Evolutionary conservation across 2,329 filamentous ascomycete genomes (phyloP).

Genomic region (Ophiostoma sp.): DNA sequence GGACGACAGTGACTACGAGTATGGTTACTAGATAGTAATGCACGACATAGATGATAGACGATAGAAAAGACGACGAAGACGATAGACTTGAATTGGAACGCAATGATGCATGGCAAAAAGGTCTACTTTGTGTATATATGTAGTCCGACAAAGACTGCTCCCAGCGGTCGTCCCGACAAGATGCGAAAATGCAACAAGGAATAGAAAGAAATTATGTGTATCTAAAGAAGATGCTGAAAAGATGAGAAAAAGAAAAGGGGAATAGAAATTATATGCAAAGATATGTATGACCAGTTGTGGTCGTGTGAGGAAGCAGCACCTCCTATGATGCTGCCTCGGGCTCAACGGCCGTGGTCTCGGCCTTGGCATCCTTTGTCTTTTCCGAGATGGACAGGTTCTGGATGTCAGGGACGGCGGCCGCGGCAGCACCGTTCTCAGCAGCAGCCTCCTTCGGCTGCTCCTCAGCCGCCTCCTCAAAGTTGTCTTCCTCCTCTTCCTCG

Average conservation of each 20-base stretch:
- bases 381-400: constrained; percentile 26
- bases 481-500: constrained; percentile 17
- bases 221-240: neutral
- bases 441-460: constrained; percentile 22
- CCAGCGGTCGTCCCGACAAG: neutral
- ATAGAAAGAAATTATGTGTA: neutral
- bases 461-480: neutral
- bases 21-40: neutral
- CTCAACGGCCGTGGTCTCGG: neutral
- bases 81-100: neutral
- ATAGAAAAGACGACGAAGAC: neutral
- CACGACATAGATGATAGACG: neutral
- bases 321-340: constrained; percentile 8
- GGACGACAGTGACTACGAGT: constrained; percentile 2
- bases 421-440: constrained; percentile 8
- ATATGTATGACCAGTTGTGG: neutral
- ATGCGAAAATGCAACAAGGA: neutral
- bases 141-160: neutral
- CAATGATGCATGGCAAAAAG: neutral
- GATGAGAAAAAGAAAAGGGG: neutral
- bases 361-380: constrained; percentile 18
- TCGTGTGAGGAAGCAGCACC: no score
- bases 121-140: neutral
- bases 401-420: constrained; percentile 4
- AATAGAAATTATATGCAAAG: neutral